These are phyloP conservation scores for Wickerhamiella cacticola DNA, from an alignment of 805 yeast species.

Conservation along the genomic window DNA sequence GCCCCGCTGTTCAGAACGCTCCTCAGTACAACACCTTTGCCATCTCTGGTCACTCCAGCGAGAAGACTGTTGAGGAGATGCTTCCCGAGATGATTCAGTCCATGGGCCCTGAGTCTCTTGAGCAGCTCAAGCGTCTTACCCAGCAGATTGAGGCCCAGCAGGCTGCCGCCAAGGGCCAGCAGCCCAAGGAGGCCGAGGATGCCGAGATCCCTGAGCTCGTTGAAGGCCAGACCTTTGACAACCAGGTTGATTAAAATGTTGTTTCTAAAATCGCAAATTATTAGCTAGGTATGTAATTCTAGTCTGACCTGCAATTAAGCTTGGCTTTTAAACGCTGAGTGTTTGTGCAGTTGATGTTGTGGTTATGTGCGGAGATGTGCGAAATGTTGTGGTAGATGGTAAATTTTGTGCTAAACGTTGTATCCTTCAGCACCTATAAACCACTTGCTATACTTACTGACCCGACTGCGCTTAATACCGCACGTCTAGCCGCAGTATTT, in stretches of 20 bases:
- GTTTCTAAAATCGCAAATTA: not conserved
- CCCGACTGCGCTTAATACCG: no score
- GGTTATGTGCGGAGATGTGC: no score
- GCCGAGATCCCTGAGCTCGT: conserved; percentile 58
- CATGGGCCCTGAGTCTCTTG: conserved; percentile 90
- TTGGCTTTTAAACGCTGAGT: no score
- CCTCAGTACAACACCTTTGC: conserved; percentile 84
- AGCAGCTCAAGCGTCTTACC: conserved; percentile 78
- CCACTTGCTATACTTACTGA: no score
- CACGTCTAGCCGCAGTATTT: no score
- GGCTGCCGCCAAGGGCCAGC: conserved; percentile 35
- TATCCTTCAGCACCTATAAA: no score
- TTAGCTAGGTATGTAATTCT: not conserved
- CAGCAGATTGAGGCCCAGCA: conserved; percentile 62
- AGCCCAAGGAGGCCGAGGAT: conserved; percentile 36
- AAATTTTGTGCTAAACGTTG: no score
- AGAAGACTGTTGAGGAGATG: conserved; percentile 82
- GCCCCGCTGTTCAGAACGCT: conserved; percentile 93
- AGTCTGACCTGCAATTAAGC: no score
- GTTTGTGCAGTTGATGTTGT: no score
- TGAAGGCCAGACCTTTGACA: conserved; percentile 81
- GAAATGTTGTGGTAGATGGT: no score
- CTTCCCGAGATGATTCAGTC: conserved; percentile 91
- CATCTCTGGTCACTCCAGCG: conserved; percentile 89
- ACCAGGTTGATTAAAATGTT: conserved; percentile 37